These are phyloP conservation scores for Xylaria sp. DNA, from an alignment of 2,329 filamentous ascomycete genomes.

Conservation along the genomic window DNA sequence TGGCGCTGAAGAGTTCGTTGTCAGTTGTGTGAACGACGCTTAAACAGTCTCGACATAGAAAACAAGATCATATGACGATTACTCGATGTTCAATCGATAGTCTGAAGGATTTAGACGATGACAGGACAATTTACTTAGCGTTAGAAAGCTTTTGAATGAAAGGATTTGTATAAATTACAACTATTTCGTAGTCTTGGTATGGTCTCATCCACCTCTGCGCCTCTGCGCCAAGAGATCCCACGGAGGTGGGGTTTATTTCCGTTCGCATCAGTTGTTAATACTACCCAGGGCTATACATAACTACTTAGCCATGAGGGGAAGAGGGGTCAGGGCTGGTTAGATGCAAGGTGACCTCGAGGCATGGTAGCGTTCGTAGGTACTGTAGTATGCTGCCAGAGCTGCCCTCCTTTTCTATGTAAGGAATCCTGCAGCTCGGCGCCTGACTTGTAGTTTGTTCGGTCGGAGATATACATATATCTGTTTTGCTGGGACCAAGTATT, in stretches of 20 bases:
- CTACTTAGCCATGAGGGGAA: neutral
- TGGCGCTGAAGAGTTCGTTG: no score
- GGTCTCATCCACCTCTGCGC: neutral
- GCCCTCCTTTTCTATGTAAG: neutral
- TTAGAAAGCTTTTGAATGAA: no score
- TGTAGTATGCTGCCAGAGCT: neutral
- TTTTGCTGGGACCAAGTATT: neutral
- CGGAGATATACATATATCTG: neutral
- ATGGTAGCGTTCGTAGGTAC: neutral
- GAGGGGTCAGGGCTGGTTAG: neutral
- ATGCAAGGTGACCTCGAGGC: slow-evolving; percentile 1
- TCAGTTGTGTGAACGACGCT: no score
- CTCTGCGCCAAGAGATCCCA: slow-evolving; percentile 9
- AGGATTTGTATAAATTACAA: no score
- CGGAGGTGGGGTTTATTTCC: neutral
- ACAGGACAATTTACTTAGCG: no score
- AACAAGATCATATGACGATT: no score
- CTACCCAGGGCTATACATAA: neutral
- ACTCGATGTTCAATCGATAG: no score
- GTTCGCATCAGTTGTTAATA: neutral
- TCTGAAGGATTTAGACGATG: no score
- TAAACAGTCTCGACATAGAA: no score
- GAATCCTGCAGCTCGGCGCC: slow-evolving; percentile 8
- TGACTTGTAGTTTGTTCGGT: neutral
- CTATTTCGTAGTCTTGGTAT: neutral